Evolutionary conservation across 441 rosid genomes (phyloP).

Genomic region (Croton setiger): DNA sequence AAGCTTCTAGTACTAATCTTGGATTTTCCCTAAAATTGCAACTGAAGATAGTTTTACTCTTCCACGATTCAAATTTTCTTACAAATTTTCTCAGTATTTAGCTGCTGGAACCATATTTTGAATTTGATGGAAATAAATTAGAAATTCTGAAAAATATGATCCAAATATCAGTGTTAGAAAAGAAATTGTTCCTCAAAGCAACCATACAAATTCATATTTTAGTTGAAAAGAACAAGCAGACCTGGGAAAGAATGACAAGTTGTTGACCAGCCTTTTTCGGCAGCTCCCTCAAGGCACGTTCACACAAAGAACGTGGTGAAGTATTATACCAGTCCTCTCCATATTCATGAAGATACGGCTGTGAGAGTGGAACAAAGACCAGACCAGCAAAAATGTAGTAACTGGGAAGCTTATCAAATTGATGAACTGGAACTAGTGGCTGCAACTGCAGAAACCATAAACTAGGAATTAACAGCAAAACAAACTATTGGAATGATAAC

Average conservation of each 20-base stretch:
- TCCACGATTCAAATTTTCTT: background rate
- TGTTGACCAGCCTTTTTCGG: constrained; percentile 70
- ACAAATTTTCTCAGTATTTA: background rate
- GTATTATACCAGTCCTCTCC: constrained; percentile 92
- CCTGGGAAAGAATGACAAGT: constrained; percentile 87
- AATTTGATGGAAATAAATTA: background rate
- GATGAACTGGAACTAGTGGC: constrained; percentile 80
- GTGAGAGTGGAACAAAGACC: constrained; percentile 74
- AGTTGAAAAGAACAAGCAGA: constrained; percentile 24
- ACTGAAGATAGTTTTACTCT: too few species aligned
- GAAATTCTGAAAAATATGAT: background rate
- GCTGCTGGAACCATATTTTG: background rate
- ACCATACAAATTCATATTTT: background rate
- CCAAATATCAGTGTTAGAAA: background rate
- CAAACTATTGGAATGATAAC: background rate
- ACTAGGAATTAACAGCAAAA: background rate
- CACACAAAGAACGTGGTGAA: constrained; percentile 74
- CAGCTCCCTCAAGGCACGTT: constrained; percentile 65
- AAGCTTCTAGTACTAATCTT: too few species aligned
- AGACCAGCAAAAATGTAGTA: constrained; percentile 84
- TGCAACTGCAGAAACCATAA: constrained; percentile 54
- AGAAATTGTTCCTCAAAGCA: background rate
- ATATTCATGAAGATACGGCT: constrained; percentile 79
- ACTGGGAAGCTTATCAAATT: constrained; percentile 75
- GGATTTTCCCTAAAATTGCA: too few species aligned